These are phyloP conservation scores for Farysia itapuensis DNA, from an alignment of 1,284 basidiomycete genomes.

Conservation along the genomic window DNA sequence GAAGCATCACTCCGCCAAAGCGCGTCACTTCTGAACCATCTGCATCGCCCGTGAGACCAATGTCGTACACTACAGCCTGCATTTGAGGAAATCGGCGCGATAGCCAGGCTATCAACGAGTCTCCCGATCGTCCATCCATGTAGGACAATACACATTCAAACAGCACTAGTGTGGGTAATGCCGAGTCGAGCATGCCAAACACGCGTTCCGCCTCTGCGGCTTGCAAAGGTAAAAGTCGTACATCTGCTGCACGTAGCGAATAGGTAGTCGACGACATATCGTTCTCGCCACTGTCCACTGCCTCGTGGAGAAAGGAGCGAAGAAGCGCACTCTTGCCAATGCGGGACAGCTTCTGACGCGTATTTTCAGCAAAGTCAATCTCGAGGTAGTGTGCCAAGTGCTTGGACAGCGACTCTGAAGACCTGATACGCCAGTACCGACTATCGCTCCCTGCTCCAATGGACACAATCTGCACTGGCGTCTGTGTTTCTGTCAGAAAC, in stretches of 20 bases:
- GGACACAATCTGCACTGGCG: slow-evolving; percentile 75
- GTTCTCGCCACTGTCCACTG: background rate
- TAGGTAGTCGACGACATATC: slow-evolving; percentile 9
- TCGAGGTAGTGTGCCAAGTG: slow-evolving; percentile 72
- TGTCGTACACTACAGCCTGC: slow-evolving; percentile 51
- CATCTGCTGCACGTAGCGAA: slow-evolving; percentile 22
- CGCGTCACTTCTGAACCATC: slow-evolving; percentile 4
- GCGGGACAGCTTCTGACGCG: slow-evolving; percentile 77
- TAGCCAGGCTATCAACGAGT: slow-evolving; percentile 28
- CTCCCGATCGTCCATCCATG: slow-evolving; percentile 28
- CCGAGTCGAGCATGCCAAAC: slow-evolving; percentile 12
- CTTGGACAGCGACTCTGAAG: background rate
- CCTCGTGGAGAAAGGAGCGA: slow-evolving; percentile 3
- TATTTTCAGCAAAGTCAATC: slow-evolving; percentile 84
- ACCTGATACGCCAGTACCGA: slow-evolving; percentile 79
- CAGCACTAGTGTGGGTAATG: slow-evolving; percentile 46
- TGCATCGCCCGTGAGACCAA: slow-evolving; percentile 46
- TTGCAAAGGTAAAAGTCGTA: slow-evolving; percentile 13
- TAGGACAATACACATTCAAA: slow-evolving; percentile 59
- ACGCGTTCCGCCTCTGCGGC: slow-evolving; percentile 4
- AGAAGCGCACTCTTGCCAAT: slow-evolving; percentile 74
- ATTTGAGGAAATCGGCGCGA: slow-evolving; percentile 7
- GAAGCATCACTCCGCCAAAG: slow-evolving; percentile 57
- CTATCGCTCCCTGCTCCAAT: slow-evolving; percentile 91
- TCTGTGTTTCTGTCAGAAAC: slow-evolving; percentile 66